Base-by-base conservation (phyloP, 306 rosid species). In the Corylus heterophylla region DNA sequence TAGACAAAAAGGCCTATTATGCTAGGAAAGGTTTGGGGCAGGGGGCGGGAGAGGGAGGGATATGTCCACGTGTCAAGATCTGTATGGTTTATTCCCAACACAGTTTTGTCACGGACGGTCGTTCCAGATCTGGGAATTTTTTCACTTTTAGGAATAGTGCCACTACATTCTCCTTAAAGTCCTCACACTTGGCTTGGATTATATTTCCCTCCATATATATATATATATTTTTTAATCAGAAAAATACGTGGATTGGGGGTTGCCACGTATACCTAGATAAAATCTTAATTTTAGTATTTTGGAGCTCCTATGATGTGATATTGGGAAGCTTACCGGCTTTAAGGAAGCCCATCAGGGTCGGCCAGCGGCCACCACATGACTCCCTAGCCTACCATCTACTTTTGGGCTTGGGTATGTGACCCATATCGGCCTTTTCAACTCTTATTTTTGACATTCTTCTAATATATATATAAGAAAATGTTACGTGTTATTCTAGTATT, bases 81-180 rank as follows among this genome's bases (percentile, higher is more conserved):
- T 18, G 0, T 3, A 61, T 39, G 45, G 58, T 6, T 12, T 44
- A 31, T 12, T 55, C 10, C 18, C 54, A 50, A 29, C 42, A 31
- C 80, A 13, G 71, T 69, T 74, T 67, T 37, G 81, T 86, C 86
- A 77, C 86, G 83, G 85, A 74, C 78, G 78, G 87, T 80, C 69
- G 55, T 79, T 74, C 79, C 74, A 74, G 74, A 74, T 83, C 81
- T 76, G 77, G 76, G 77, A 58, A 75, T 39, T 3, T 37, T 55
- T 31, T 31, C 0, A 6, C 10, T 74, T 76, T 74, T 64, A 62
- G 35, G 72, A 56, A 78, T 25, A 20, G 67, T 12, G 77, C 51
- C 49, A 3, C 75, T 42, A 51, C 82, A 63, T 85, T 75, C 85
- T 78, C 66, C 85, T 81, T 77, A 64, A 83, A 82, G 16, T 78